Conservation (phyloP, 2,329 filamentous ascomycete species). For the Cadophora sp. region DNA sequence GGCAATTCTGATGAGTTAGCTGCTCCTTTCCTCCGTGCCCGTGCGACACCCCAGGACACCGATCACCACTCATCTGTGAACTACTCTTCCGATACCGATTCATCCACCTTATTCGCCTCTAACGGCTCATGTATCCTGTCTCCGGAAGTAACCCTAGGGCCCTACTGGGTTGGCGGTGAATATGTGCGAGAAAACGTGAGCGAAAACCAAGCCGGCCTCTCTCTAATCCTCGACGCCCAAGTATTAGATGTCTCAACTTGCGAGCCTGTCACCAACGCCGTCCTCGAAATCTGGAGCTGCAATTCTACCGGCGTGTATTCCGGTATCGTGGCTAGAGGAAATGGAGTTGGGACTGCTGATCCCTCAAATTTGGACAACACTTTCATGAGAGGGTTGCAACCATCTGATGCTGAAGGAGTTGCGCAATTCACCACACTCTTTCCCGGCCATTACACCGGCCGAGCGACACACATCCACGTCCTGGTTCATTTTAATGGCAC, state of each 20-base stretch:
- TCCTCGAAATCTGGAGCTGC: conserved; percentile 50
- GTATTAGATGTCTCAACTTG: conserved; percentile 51
- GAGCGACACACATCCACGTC: conserved; percentile 57
- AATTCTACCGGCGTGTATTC: conserved; percentile 51
- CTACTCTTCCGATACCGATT: conserved; percentile 47
- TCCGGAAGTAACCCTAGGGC: conserved; percentile 61
- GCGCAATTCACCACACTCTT: conserved; percentile 52
- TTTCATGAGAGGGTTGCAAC: conserved; percentile 51
- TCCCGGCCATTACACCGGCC: conserved; percentile 52
- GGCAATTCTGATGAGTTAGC: conserved; percentile 4
- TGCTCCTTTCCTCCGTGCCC: conserved; percentile 26
- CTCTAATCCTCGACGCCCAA: conserved; percentile 50
- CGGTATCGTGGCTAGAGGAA: conserved; percentile 49
- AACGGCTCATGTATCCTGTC: conserved; percentile 57
- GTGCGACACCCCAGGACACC: conserved; percentile 27
- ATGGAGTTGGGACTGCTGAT: conserved; percentile 47
- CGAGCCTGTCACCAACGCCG: conserved; percentile 47
- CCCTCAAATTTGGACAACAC: conserved; percentile 49
- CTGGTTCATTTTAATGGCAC: conserved; percentile 51
- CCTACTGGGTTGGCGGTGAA: conserved; percentile 55
- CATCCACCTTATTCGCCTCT: conserved; percentile 49
- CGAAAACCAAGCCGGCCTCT: conserved; percentile 48
- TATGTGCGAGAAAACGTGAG: conserved; percentile 48
- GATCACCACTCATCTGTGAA: conserved; percentile 32
- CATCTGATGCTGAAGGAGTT: conserved; percentile 51